A percentile compares a stretch with the other conserved stretches of the same genome.
Conservation (phyloP, 768 basidiomycete species). For the Russula virescens region DNA sequence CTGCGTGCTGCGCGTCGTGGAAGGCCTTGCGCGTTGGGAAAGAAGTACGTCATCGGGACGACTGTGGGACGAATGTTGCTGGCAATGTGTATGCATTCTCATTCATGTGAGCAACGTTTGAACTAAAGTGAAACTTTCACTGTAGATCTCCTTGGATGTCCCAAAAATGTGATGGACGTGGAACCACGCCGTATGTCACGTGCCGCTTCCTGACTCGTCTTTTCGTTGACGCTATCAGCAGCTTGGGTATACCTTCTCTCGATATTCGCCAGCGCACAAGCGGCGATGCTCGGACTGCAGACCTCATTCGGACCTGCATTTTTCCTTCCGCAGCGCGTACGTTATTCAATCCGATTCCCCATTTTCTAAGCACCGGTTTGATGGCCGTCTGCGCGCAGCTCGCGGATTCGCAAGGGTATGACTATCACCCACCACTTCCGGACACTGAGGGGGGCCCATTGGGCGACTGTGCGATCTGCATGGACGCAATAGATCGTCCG, state of each 20-base stretch:
- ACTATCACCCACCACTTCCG: slow-evolving; percentile 79
- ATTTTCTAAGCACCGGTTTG: not conserved
- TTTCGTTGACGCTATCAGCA: slow-evolving; percentile 27
- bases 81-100: slow-evolving; percentile 58
- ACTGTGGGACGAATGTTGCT: slow-evolving; percentile 65
- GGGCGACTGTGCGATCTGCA: slow-evolving; percentile 90
- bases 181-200: slow-evolving; percentile 52
- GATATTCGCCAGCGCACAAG: slow-evolving; percentile 57
- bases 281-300: slow-evolving; percentile 59
- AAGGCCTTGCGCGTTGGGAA: slow-evolving; percentile 59
- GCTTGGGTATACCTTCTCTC: slow-evolving; percentile 64
- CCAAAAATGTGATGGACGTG: slow-evolving; percentile 81
- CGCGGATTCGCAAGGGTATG: slow-evolving; percentile 54
- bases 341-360: not conserved
- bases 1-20: slow-evolving; percentile 67
- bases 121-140: not conserved
- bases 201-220: no score
- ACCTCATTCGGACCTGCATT: slow-evolving; percentile 74
- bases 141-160: slow-evolving; percentile 78
- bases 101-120: slow-evolving; percentile 1
- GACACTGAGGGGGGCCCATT: slow-evolving; percentile 72
- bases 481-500: slow-evolving; percentile 62
- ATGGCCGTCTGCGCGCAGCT: slow-evolving; percentile 39
- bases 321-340: slow-evolving; percentile 47
- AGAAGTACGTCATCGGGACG: slow-evolving; percentile 72